These are phyloP conservation scores for Candida dendrica DNA, from an alignment of 805 yeast species.

Conservation along the genomic window DNA sequence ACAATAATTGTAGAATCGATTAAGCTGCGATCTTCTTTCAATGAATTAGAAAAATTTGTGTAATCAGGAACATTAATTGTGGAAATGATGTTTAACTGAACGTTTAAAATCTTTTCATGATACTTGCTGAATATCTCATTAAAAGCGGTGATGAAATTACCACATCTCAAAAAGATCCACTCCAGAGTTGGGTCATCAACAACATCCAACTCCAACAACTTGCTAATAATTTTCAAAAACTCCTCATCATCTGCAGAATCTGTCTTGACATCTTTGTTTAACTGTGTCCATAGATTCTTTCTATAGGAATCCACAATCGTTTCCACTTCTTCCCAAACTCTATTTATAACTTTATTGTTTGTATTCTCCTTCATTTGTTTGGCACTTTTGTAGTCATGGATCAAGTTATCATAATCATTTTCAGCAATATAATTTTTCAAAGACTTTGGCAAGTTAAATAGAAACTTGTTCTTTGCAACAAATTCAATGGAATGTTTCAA, in stretches of 20 bases:
- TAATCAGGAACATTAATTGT: constrained; percentile 30
- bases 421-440: constrained; percentile 34
- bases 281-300: constrained; percentile 41
- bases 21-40: constrained; percentile 19
- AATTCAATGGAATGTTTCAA: constrained; percentile 42
- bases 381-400: constrained; percentile 52
- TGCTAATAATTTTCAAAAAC: constrained; percentile 40
- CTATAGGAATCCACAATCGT: constrained; percentile 47
- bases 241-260: constrained; percentile 16
- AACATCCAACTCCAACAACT: constrained; percentile 54
- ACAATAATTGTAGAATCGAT: constrained; percentile 48
- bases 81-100: constrained; percentile 33
- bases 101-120: constrained; percentile 29
- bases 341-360: constrained; percentile 33
- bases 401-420: constrained; percentile 50
- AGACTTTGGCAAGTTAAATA: constrained; percentile 51
- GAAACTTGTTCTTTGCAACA: constrained; percentile 42
- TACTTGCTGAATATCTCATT: constrained; percentile 35
- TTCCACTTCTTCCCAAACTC: constrained; percentile 53
- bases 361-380: constrained; percentile 20
- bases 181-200: constrained; percentile 57
- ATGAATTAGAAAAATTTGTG: constrained; percentile 17
- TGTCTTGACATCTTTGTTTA: constrained; percentile 19
- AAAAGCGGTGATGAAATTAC: constrained; percentile 30
- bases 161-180: constrained; percentile 50